These are phyloP conservation scores for Salmacisia buchloeana DNA, from an alignment of 1,284 basidiomycete species.

Conservation along the genomic window DNA sequence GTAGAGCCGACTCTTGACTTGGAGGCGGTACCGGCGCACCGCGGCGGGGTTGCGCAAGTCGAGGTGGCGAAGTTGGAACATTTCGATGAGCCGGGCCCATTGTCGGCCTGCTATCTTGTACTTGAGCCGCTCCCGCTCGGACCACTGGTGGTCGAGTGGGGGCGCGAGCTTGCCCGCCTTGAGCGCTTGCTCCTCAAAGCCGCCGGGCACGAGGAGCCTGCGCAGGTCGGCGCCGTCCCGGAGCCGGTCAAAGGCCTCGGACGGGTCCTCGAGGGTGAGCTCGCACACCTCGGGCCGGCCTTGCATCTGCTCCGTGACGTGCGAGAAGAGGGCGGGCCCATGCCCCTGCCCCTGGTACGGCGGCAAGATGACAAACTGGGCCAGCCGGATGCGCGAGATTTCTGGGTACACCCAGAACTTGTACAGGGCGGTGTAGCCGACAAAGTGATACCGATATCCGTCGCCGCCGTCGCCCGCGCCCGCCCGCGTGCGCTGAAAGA, in stretches of 20 bases:
- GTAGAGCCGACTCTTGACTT: constrained; percentile 73
- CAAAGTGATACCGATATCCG: constrained; percentile 70
- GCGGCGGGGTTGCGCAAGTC: constrained; percentile 61
- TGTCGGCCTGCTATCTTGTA: constrained; percentile 92
- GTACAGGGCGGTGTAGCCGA: constrained; percentile 37
- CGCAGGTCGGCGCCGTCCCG: constrained; percentile 84
- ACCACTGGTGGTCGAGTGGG: constrained; percentile 72
- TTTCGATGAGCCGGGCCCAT: constrained; percentile 84
- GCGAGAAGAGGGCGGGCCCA: constrained; percentile 64
- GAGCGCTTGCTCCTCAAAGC: constrained; percentile 52
- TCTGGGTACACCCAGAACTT: constrained; percentile 41
- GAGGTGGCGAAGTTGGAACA: constrained; percentile 73
- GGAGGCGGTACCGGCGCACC: constrained; percentile 65
- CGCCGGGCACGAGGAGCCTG: constrained; percentile 70
- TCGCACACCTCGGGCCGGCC: constrained; percentile 69
- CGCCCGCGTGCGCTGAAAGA: constrained; percentile 30
- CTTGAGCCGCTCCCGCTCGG: constrained; percentile 69
- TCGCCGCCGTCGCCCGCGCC: constrained; percentile 60
- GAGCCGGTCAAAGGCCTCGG: constrained; percentile 89
- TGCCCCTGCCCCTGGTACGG: constrained; percentile 86
- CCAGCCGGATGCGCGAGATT: constrained; percentile 23
- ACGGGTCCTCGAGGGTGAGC: constrained; percentile 92
- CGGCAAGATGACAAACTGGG: constrained; percentile 88
- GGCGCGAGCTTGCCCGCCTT: constrained; percentile 63
- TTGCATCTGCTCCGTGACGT: constrained; percentile 74